Conservation (phyloP, 2,329 filamentous ascomycete species). For the Periconia sp. region DNA sequence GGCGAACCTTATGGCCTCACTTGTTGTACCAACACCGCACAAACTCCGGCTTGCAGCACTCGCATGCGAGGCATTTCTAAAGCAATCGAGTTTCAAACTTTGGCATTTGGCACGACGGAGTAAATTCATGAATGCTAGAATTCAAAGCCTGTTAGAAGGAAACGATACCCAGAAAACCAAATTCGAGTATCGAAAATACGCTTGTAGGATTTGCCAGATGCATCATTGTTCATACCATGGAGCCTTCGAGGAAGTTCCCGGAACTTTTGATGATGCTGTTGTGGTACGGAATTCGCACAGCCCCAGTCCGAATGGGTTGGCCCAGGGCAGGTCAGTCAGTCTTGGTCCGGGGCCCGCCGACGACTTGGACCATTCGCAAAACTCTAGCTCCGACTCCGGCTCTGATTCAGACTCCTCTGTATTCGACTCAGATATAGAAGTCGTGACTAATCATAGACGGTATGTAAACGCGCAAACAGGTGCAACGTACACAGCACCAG, state of each 20-base stretch:
- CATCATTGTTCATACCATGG: conserved; percentile 47
- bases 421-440: conserved; percentile 22
- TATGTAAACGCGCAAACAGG: conserved; percentile 17
- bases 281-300: neutral
- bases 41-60: conserved; percentile 35
- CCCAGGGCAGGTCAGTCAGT: neutral
- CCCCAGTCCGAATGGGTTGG: neutral
- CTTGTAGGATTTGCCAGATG: conserved; percentile 37
- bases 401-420: conserved; percentile 5
- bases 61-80: conserved; percentile 41
- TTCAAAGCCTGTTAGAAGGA: conserved; percentile 7
- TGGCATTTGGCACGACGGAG: conserved; percentile 45
- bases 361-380: neutral
- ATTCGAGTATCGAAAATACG: conserved; percentile 20
- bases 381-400: neutral
- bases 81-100: conserved; percentile 39
- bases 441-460: conserved; percentile 27
- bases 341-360: conserved; percentile 5
- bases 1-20: conserved; percentile 28
- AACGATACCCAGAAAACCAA: conserved; percentile 1
- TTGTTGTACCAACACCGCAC: conserved; percentile 24
- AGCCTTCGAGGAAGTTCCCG: conserved; percentile 37
- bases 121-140: conserved; percentile 11
- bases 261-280: neutral
- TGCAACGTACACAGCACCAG: conserved; percentile 3